A percentile compares a stretch with the other conserved stretches of the same genome.
phyloP scores from a whole-genome alignment of 495 filamentous ascomycete genomes.

The Aspergillus homomorphus region DNA sequence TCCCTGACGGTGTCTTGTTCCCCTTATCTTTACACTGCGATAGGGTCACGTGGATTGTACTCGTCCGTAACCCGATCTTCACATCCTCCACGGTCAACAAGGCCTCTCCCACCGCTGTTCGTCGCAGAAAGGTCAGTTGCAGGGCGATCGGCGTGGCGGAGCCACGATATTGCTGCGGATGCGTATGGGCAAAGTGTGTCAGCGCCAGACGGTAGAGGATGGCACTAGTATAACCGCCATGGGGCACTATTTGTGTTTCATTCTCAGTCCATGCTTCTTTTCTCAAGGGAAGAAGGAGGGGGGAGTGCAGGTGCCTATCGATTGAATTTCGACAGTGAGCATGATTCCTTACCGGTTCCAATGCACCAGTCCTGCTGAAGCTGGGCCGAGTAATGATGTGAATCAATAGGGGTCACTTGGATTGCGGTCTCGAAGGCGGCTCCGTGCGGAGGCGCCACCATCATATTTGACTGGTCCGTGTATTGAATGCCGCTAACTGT shows the following conservation, averaged over 20 bases:
- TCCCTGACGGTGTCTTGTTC: conserved; percentile 3
- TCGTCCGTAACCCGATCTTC: conserved; percentile 69
- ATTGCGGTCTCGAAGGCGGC: conserved; percentile 57
- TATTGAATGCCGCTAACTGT: neutral
- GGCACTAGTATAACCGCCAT: conserved; percentile 75
- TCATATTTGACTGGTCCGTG: conserved; percentile 7
- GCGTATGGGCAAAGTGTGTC: conserved; percentile 63
- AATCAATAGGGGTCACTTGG: conserved; percentile 49
- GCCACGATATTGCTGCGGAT: conserved; percentile 56
- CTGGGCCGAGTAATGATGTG: conserved; percentile 58
- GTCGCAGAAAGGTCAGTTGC: conserved; percentile 72
- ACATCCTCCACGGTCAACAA: conserved; percentile 63
- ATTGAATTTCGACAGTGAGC: neutral
- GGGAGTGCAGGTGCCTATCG: neutral
- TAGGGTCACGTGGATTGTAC: conserved; percentile 67
- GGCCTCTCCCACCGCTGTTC: conserved; percentile 62
- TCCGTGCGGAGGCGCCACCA: conserved; percentile 20
- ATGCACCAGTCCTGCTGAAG: conserved; percentile 68
- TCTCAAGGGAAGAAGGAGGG: neutral
- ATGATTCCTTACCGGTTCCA: conserved; percentile 52
- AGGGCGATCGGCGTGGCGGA: conserved; percentile 56
- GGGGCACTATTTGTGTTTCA: conserved; percentile 57
- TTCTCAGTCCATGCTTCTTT: neutral
- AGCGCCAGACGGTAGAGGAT: conserved; percentile 58
- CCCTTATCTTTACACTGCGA: conserved; percentile 38